Conservation (phyloP, 2,329 filamentous ascomycete genomes). For the Dothiorella sarmentorum region DNA sequence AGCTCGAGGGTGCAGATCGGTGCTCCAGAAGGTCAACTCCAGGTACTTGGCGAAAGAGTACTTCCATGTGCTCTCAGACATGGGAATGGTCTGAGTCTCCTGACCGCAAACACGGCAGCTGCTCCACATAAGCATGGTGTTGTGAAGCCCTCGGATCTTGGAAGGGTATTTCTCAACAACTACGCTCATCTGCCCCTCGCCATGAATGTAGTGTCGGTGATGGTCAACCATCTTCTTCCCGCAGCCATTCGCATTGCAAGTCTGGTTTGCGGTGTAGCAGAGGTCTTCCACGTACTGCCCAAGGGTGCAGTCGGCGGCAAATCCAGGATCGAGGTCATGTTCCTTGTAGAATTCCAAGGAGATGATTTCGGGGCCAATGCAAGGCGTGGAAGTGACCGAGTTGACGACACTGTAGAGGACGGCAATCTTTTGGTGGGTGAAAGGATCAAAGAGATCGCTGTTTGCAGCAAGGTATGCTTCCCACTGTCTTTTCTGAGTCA, state of each 20-base stretch:
- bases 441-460: slow-evolving; percentile 82
- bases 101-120: slow-evolving; percentile 88
- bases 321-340: slow-evolving; percentile 67
- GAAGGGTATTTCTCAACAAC: slow-evolving; percentile 75
- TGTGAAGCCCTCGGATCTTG: slow-evolving; percentile 61
- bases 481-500: slow-evolving; percentile 93
- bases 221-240: slow-evolving; percentile 87
- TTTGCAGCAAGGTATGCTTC: slow-evolving; percentile 91
- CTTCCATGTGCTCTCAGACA: slow-evolving; percentile 94
- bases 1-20: slow-evolving; percentile 69
- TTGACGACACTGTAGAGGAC: slow-evolving; percentile 92
- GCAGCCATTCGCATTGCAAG: slow-evolving; percentile 80
- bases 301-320: slow-evolving; percentile 79
- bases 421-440: slow-evolving; percentile 93
- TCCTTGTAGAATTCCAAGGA: slow-evolving; percentile 93
- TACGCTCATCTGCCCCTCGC: slow-evolving; percentile 87
- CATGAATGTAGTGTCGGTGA: slow-evolving; percentile 95
- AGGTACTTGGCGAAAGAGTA: slow-evolving; percentile 98
- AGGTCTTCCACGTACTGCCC: slow-evolving; percentile 94
- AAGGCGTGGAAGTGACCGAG: slow-evolving; percentile 89
- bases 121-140: slow-evolving; percentile 95
- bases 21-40: slow-evolving; percentile 96
- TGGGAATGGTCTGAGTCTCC: slow-evolving; percentile 82
- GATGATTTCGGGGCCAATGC: slow-evolving; percentile 84
- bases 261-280: slow-evolving; percentile 69